Base-by-base conservation (phyloP, 768 basidiomycete species). In the Lyophyllum shimeji region DNA sequence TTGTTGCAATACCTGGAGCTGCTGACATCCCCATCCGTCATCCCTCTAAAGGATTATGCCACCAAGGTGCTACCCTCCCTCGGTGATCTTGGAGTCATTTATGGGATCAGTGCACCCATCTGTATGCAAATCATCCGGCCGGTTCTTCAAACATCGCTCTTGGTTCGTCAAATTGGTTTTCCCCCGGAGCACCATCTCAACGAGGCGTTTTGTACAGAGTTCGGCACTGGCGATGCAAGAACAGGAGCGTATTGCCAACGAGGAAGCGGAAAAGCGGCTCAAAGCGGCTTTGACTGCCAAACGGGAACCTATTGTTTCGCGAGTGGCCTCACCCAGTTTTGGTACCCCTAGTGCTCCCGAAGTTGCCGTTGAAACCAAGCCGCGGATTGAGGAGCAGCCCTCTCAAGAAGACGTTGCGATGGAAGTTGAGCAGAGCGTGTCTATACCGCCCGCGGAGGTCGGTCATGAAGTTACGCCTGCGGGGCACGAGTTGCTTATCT, bases 81-180 rank as follows among this genome's bases (percentile, higher is more conserved):
- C 9, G 72, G 74, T 1, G 88, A 91, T 25, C 80, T 98, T 8
- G 86, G 86, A 50, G 76, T 81, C 50, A 77, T 79, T 37, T 98
- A 89, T 70, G 90, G 89, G 7, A 84, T 99, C 44, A 84, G 86
- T 56, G 84, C 90, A 34, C 83, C 90, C 12, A 87, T 97, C 53
- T 93, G 94, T 51, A 97, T 98, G 91, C 93, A 95, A 67, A 88
- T 98, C 55, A 82, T 93, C 37, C 84, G 97, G 15, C 95, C 96
- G 13, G 86, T 89, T 52, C 75, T 91, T 43, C 84, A 90, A 59
- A 74, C 74, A 8, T 72, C 78, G 25, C 72, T 91, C 45, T 71
- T 90, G 63, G 88, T 88, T 67, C 54, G 80, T 73, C 40, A n/a
- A 24, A 24, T n/a, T 25, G 34, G 24, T 17, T 37, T 55, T 18